phyloP scores from a whole-genome alignment of 2,329 filamentous ascomycete genomes.

The Colletotrichum spaethianum region DNA sequence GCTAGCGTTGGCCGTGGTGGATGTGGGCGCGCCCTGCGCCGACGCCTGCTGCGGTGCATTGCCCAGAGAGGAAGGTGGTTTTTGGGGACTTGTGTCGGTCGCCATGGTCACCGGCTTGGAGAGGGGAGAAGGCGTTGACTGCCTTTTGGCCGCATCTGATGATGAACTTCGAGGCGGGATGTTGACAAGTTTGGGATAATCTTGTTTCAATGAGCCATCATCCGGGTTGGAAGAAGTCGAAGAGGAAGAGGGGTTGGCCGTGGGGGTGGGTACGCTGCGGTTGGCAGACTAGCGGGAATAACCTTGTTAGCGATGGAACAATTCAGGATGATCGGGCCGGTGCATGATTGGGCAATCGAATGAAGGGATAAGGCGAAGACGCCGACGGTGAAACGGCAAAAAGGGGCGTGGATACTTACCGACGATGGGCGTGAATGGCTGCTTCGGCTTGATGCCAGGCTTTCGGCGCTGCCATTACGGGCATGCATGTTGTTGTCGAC shows the following conservation, averaged over 20 bases:
- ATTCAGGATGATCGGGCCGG: slow-evolving; percentile 46
- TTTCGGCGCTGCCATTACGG: slow-evolving; percentile 75
- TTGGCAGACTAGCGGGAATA: slow-evolving; percentile 69
- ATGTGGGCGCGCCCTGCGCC: slow-evolving; percentile 48
- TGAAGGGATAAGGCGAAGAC: slow-evolving; percentile 28
- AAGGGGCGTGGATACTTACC: slow-evolving; percentile 65
- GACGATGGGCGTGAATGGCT: slow-evolving; percentile 74
- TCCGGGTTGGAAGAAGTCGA: slow-evolving; percentile 60
- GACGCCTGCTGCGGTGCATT: slow-evolving; percentile 50
- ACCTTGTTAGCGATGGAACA: slow-evolving; percentile 63
- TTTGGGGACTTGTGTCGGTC: slow-evolving; percentile 63
- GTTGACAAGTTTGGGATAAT: slow-evolving; percentile 69
- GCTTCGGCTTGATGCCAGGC: slow-evolving; percentile 71
- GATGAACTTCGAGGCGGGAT: slow-evolving; percentile 75
- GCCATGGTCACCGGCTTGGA: slow-evolving; percentile 79
- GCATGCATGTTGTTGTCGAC: slow-evolving; percentile 50
- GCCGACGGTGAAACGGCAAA: neutral
- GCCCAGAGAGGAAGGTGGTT: slow-evolving; percentile 53
- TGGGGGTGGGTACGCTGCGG: slow-evolving; percentile 69
- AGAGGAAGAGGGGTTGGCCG: slow-evolving; percentile 68
- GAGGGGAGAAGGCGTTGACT: slow-evolving; percentile 78
- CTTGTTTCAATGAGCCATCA: slow-evolving; percentile 63
- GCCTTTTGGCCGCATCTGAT: slow-evolving; percentile 76
- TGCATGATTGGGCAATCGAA: slow-evolving; percentile 61
- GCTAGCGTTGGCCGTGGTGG: slow-evolving; percentile 54